Base-by-base conservation (phyloP, 2,329 filamentous ascomycete genomes). In the Colletotrichum sp. region DNA sequence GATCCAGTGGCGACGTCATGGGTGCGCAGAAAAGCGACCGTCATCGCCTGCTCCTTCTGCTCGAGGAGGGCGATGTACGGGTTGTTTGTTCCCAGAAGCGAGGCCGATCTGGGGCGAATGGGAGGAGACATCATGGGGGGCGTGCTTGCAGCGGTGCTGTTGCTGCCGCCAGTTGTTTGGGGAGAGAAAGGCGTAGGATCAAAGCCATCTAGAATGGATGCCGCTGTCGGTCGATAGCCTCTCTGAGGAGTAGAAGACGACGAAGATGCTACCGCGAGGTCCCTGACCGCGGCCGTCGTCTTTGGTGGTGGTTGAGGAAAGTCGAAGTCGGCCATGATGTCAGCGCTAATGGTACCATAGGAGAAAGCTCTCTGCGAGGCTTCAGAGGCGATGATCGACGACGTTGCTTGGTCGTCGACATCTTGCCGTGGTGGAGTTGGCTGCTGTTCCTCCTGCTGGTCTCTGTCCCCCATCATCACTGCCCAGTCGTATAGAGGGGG, bases 1-100 rank as follows among this genome's bases (percentile, higher is more conserved):
- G 71, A 66, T 1, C 71, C 65, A 32, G 56, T 52, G 38, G 73
- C 77, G 34, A 79, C 77, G 56, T 80, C 81, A 26, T 80, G 76
- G 48, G 74, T 81, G 32, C 79, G 80, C n/a, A 83, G 77, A 67
- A 81, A 82, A 56, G 79, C 79, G 36, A 78, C 73, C 32, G 80
- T 79, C 80, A 83, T 81, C 70, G 80, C 80, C 65, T 80, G 75
- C 38, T 84, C 81, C 38, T 79, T 81, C 69, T 81, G 78, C 75
- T 83, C 81, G 65, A 83, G 78, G 48, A 82, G 76, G 64, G 78
- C 75, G 56, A 80, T 76, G 63, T 83, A 83, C 69, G 82, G 82
- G 55, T 83, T 83, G 30, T 71, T 79, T 16, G 76, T 68, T 12
- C 32, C n/a, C 7, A 68, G 14, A 14, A 26, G 58, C 7, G 56